Evolutionary conservation across 495 filamentous ascomycete species (phyloP).

Genomic region (Filosporella fistucella): DNA sequence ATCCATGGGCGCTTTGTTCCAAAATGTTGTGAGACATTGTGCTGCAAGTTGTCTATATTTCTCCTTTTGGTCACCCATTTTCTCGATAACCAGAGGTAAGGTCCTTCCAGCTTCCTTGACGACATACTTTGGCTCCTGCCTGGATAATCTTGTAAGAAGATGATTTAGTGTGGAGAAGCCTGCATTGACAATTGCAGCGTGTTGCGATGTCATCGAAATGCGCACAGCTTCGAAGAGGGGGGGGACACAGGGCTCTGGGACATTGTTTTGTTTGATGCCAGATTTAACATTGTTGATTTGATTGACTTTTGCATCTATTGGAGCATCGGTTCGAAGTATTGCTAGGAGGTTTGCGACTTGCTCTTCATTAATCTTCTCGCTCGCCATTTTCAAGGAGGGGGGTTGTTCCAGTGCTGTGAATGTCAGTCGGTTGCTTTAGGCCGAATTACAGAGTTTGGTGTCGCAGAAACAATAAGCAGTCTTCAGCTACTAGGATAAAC

Average conservation of each 20-base stretch:
- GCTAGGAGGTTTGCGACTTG: constrained; percentile 61
- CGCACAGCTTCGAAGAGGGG: constrained; percentile 72
- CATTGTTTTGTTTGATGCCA: constrained; percentile 82
- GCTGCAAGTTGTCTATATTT: constrained; percentile 67
- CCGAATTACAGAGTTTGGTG: no score
- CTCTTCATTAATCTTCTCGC: constrained; percentile 54
- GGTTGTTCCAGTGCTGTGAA: constrained; percentile 3
- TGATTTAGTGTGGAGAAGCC: constrained; percentile 84
- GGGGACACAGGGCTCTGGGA: constrained; percentile 66
- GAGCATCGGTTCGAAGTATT: constrained; percentile 63
- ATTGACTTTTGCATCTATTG: constrained; percentile 66
- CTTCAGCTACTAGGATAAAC: no score
- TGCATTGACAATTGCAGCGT: constrained; percentile 61
- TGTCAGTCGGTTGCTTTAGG: constrained; percentile 8
- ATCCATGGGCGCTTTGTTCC: constrained; percentile 59
- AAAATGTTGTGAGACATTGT: constrained; percentile 71
- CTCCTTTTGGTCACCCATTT: constrained; percentile 85
- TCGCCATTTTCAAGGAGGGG: constrained; percentile 29
- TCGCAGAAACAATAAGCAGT: no score
- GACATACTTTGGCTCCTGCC: constrained; percentile 72
- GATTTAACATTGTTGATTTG: constrained; percentile 72
- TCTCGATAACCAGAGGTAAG: constrained; percentile 73
- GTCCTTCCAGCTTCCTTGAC: constrained; percentile 59
- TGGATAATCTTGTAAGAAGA: constrained; percentile 72
- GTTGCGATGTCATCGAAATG: constrained; percentile 63